Conservation (phyloP, 805 yeast genomes). For the Jamesozyma lodderae region DNA sequence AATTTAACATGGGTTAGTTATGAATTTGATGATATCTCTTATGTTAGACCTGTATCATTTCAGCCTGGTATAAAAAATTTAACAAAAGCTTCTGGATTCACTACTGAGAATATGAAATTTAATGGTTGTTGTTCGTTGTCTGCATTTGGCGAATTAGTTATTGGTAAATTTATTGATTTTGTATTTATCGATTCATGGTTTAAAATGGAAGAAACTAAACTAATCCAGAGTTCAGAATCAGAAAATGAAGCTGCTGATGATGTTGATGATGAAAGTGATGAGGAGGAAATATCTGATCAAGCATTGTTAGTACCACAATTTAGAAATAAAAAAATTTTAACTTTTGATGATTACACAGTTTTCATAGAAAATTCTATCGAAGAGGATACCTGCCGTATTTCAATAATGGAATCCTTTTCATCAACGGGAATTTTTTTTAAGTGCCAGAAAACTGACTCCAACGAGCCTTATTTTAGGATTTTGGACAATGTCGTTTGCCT, state of each 20-base stretch:
- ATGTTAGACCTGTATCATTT: conserved; percentile 24
- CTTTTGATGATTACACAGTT: conserved; percentile 1
- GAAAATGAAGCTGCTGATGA: conserved; percentile 4
- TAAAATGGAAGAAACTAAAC: conserved; percentile 5
- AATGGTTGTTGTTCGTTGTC: conserved; percentile 27
- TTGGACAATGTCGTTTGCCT: conserved; percentile 8
- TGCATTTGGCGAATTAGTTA: conserved; percentile 19
- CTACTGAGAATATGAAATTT: conserved; percentile 14
- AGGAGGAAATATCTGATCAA: conserved; percentile 9
- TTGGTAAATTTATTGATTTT: conserved; percentile 23
- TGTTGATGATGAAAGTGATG: conserved; percentile 13
- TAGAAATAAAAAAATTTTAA: conserved; percentile 8
- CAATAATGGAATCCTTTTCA: not conserved
- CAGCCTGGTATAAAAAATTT: conserved; percentile 11
- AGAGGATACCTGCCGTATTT: not conserved
- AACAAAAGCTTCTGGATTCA: conserved; percentile 12
- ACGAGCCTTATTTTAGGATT: not conserved
- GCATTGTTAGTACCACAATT: conserved; percentile 7
- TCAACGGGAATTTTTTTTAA: not conserved
- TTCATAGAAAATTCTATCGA: conserved; percentile 5
- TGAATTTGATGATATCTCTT: conserved; percentile 13
- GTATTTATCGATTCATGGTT: conserved; percentile 19
- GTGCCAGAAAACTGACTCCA: not conserved
- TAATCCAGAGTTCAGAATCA: not conserved
- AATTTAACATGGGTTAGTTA: conserved; percentile 30